phyloP scores from a whole-genome alignment of 495 filamentous ascomycete species.

The Lophiostoma macrostomum region DNA sequence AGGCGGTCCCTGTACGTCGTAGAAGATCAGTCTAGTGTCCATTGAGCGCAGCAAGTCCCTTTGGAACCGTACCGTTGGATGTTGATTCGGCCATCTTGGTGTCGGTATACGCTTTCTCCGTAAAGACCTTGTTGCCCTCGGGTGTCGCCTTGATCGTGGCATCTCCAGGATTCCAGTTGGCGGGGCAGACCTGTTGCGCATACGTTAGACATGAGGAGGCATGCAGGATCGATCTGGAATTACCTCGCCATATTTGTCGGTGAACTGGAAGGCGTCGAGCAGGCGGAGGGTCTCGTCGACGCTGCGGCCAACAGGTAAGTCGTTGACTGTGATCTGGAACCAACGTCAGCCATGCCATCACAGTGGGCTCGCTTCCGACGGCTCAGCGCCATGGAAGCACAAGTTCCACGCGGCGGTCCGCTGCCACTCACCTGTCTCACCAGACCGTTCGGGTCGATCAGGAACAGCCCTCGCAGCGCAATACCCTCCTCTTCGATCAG shows the following conservation, averaged over 20 bases:
- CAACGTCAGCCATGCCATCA: conserved; percentile 2
- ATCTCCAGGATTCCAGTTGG: conserved; percentile 54
- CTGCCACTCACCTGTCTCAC: conserved; percentile 45
- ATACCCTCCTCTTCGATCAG: conserved; percentile 56
- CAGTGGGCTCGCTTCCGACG: background rate
- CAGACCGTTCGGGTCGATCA: conserved; percentile 57
- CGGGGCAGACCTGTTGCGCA: conserved; percentile 43
- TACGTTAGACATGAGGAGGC: background rate
- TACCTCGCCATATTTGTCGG: conserved; percentile 59
- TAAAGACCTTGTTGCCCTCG: conserved; percentile 34
- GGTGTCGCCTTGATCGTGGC: conserved; percentile 51
- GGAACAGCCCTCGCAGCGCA: conserved; percentile 56
- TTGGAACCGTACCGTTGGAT: conserved; percentile 12
- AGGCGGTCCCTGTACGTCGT: too few relatives aligned
- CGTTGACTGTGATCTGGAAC: conserved; percentile 55
- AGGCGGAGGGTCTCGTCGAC: conserved; percentile 59
- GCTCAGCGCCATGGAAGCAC: background rate
- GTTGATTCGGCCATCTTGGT: conserved; percentile 23
- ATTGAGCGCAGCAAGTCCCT: conserved; percentile 2
- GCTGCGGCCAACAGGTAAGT: conserved; percentile 56
- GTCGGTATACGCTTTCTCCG: conserved; percentile 34
- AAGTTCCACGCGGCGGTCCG: background rate
- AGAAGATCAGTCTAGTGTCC: conserved; percentile 13
- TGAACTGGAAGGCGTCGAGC: conserved; percentile 59
- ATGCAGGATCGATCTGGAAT: conserved; percentile 5